Evolutionary conservation across 2,329 filamentous ascomycete species (phyloP).

Genomic region (Aspergillus ruber): DNA sequence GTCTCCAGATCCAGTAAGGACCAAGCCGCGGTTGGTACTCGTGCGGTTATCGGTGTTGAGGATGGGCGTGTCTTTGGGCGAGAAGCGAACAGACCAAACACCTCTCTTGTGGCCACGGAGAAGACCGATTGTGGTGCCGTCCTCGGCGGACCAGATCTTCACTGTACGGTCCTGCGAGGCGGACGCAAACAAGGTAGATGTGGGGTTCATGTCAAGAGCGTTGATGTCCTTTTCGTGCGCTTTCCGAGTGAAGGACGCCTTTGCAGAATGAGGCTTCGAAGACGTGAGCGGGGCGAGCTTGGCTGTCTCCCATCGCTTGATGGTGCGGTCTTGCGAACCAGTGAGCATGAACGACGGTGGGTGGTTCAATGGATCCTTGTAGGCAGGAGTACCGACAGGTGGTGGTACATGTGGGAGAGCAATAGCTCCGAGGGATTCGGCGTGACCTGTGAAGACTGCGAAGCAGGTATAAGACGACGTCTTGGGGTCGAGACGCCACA

Average conservation of each 20-base stretch:
- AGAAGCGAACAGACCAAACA: constrained; percentile 92
- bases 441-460: constrained; percentile 80
- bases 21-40: constrained; percentile 67
- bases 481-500: constrained; percentile 79
- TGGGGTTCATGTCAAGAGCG: constrained; percentile 73
- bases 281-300: constrained; percentile 48
- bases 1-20: constrained; percentile 88
- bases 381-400: constrained; percentile 61
- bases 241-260: constrained; percentile 78
- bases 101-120: constrained; percentile 87
- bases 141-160: constrained; percentile 89
- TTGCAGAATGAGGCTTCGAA: constrained; percentile 29
- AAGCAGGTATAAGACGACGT: constrained; percentile 72
- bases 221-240: constrained; percentile 99
- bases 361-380: constrained; percentile 66
- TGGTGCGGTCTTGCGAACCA: constrained; percentile 88
- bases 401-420: constrained; percentile 68
- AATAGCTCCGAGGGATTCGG: constrained; percentile 87
- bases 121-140: constrained; percentile 86
- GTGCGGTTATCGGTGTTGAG: constrained; percentile 65
- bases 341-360: constrained; percentile 82
- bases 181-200: constrained; percentile 78
- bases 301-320: constrained; percentile 87
- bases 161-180: constrained; percentile 95
- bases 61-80: constrained; percentile 70